A percentile compares a stretch with the other conserved stretches of the same genome.
Conservation (phyloP, 257 asterid species). For the Phtheirospermum japonicum region DNA sequence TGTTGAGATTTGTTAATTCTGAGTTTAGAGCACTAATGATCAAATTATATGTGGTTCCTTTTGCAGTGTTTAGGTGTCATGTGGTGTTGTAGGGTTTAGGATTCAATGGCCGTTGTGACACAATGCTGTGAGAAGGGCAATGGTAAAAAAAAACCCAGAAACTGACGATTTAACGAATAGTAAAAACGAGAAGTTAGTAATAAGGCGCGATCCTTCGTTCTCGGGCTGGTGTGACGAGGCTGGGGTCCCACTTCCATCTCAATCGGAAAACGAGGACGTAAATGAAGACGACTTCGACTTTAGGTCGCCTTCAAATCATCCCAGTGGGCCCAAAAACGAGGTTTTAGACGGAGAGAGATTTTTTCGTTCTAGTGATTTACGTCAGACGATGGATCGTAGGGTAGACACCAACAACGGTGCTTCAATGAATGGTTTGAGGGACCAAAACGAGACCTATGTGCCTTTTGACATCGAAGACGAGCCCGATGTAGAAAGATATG, state of each 20-base stretch:
- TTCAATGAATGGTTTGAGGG: conserved; percentile 33
- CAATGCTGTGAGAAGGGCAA: conserved; percentile 40
- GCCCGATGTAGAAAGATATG: conserved; percentile 28
- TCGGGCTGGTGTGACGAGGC: conserved; percentile 76
- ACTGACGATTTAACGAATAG: conserved; percentile 24
- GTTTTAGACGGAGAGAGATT: conserved; percentile 36
- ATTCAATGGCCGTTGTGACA: conserved; percentile 32
- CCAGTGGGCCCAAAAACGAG: conserved; percentile 28
- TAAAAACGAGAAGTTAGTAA: conserved; percentile 28
- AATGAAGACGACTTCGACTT: conserved; percentile 47
- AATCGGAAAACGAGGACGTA: conserved; percentile 30
- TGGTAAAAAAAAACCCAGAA: conserved; percentile 49
- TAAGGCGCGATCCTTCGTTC: conserved; percentile 62
- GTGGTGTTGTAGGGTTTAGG: conserved; percentile 30
- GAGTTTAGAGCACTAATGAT: conserved; percentile 13
- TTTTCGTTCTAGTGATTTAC: conserved; percentile 22
- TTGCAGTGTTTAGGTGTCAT: conserved; percentile 19
- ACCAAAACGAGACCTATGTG: conserved; percentile 41
- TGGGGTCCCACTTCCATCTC: conserved; percentile 38
- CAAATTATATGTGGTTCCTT: not conserved
- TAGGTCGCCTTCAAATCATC: conserved; percentile 38
- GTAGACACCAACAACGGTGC: conserved; percentile 36
- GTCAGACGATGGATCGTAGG: conserved; percentile 50
- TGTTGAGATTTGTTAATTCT: conserved; percentile 15
- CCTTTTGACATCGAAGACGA: conserved; percentile 69